Base-by-base conservation (phyloP, 116 monocot species). In the Iris pallida region DNA sequence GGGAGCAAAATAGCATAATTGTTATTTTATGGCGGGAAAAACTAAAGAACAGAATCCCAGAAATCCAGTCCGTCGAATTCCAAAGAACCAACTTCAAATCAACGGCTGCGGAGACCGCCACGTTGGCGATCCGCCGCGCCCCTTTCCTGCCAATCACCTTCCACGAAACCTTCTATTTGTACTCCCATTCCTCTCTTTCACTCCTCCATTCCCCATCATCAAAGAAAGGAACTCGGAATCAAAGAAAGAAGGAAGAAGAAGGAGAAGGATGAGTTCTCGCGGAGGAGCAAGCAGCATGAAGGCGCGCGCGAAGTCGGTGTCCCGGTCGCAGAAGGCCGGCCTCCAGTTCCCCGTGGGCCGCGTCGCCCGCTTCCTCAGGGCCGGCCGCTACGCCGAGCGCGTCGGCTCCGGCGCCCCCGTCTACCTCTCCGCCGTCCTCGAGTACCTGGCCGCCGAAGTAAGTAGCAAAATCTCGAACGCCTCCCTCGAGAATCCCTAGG, bases 401-500 rank as follows among this genome's bases (percentile, higher is more conserved):
- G 88, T 88, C 15, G 85, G 88, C 7, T 73, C 71, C 12, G 88
- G 85, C 1, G 85, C 88, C 11, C 85, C 85, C 1, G 79, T 84
- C 47, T 88, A 84, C 76, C 77, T 84, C 5, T 81, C 88, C 16
- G 88, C 84, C 45, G 88, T 88, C 13, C 78, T 88, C 8, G 88
- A 88, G 54, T 88, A 88, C 61, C 80, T 88, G 12, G 88, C 84
- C 8, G 88, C 88, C 19, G 86, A 86, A 75, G 86, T 79, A 44
- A 30, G 3, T 30, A 30, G 14, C 14, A 44, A 20, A 8, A 15
- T 63, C 5, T n/a, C n/a, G n/a, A n/a, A n/a, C n/a, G n/a, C 14
- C 9, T 43, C n/a, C 44, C 58, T 58, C 0, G 1, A 42, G 0
- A 14, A 10, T 61, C 48, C 10, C 44, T 62, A 2, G 7, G 15